Base-by-base conservation (phyloP, 768 basidiomycete species). In the Mycena olivaceomarginata region DNA sequence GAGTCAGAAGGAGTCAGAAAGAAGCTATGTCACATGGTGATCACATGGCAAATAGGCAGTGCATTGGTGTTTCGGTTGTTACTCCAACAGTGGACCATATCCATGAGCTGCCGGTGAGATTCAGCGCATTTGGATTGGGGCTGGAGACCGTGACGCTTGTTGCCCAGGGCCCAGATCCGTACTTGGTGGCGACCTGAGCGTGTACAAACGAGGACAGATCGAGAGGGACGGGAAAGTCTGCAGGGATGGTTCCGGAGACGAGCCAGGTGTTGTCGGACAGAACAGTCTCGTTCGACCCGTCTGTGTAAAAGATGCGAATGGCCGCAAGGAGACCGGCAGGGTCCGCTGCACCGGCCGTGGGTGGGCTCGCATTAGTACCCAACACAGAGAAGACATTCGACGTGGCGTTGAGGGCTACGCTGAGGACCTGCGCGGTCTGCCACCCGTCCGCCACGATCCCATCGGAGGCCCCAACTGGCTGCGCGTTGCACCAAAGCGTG, bases 401-500 rank as follows among this genome's bases (percentile, higher is more conserved):
- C 7, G 78, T 66, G 16, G 67, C 40, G 71, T 79, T 79, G 9
- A 79, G 64, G 40, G 51, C 62, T 7, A 67, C 71, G 5, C 25
- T 63, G 48, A 76, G 20, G 20, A 72, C 22, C 18, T 76, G 71
- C 0, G 57, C 71, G 40, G 15, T 62, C 70, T 72, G 4, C 67
- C 70, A 79, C 1, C 20, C 45, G 25, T 18, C 64, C 8, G 31
- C 31, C 31, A 57, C 66, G 39, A 3, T 6, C 31, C n/a, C 25
- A 9, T 39, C 62, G 7, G 72, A 39, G 31, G 70, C 67, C 13
- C 70, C 77, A 64, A 79, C 45, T 1, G 75, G 67, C 51, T 79
- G 78, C 6, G 63, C 75, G 51, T 79, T 79, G 25, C 73, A 67
- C 74, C 74, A 79, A 16, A 79, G 12, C 3, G 75, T 79, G 22